These are phyloP conservation scores for Cucurbita argyrosperma DNA, from an alignment of 306 rosid species.

Conservation along the genomic window DNA sequence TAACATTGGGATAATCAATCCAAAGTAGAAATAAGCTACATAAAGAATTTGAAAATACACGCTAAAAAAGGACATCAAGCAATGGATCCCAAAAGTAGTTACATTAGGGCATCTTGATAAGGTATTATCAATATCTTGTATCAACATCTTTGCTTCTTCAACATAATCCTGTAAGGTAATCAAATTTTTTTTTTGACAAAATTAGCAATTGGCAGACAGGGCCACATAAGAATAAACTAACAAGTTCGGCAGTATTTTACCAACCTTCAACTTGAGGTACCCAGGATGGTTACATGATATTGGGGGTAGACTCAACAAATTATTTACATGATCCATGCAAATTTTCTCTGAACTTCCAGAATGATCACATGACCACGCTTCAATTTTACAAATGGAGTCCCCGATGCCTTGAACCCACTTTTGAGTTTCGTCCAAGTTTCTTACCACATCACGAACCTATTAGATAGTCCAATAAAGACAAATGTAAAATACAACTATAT, in stretches of 20 bases:
- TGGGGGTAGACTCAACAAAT: conserved; percentile 40
- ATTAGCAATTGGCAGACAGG: conserved; percentile 7
- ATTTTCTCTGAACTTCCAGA: conserved; percentile 31
- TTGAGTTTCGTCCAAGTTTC: conserved; percentile 44
- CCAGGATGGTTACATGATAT: conserved; percentile 58
- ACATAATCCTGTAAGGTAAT: conserved; percentile 40
- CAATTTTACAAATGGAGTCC: conserved; percentile 50
- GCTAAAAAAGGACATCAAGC: background rate
- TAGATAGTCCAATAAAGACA: conserved; percentile 14
- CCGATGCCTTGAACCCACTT: conserved; percentile 70
- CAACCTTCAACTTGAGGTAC: conserved; percentile 69
- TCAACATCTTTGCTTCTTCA: conserved; percentile 49
- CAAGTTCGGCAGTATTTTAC: conserved; percentile 10
- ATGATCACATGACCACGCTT: conserved; percentile 29
- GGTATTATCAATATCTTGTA: conserved; percentile 38
- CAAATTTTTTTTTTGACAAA: background rate
- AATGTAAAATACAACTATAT: background rate
- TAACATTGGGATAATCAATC: background rate
- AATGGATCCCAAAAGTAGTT: conserved; percentile 1
- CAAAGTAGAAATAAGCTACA: background rate
- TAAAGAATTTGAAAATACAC: background rate
- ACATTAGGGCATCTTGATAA: conserved; percentile 43
- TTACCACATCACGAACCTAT: conserved; percentile 69
- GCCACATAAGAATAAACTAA: conserved; percentile 9
- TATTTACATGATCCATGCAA: conserved; percentile 37